Evolutionary conservation across 129 eudicot genomes (phyloP), one percentile per base, ranked within the genome.

Genomic region (Gnaphalium uliginosum): DNA sequence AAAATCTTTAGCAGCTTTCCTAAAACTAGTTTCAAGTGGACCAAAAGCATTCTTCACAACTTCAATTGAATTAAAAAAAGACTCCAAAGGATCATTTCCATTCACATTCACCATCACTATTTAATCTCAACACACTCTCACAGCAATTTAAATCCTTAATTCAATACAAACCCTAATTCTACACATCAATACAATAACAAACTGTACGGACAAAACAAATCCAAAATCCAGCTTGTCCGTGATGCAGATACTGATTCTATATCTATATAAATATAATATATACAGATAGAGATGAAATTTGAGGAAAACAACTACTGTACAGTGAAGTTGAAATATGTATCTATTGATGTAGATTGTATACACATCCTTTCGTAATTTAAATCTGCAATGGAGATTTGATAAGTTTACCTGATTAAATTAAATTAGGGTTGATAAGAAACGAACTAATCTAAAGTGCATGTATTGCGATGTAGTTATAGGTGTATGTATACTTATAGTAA

Each of bases 51-150:
- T 85, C 81, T 90, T 87, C 69, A 87, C 86, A 9, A 76, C 76
- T 66, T 86, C 87, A 75, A 92, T 60, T 65, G 96, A 84, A 61
- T 88, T 88, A 73, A 79, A 54, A 19, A 89, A 71, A 18, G 92
- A 84, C 59, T 85, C 98, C 68, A 87, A 83, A 18, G 85, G 93
- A 69, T 92, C 93, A 92, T 86, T 86, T 66, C 85, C 83, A 56
- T 85, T 63, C 78, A 74, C 89, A 75, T 84, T 58, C 81, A 72
- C 86, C 96, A 89, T 92, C 89, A 76, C 86, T 72, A 39, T 29
- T 56, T 3, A 63, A 15, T 10, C 23, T 79, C 17, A 79, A 76
- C 76, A 79, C 71, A 60, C 50, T 13, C 30, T 43, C 72, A 51
- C 78, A 56, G 17, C 8, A 70, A 21, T 24, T 68, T 6, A 27